Base-by-base conservation (phyloP, 1,284 basidiomycete species). In the Fomitopsis palustris region DNA sequence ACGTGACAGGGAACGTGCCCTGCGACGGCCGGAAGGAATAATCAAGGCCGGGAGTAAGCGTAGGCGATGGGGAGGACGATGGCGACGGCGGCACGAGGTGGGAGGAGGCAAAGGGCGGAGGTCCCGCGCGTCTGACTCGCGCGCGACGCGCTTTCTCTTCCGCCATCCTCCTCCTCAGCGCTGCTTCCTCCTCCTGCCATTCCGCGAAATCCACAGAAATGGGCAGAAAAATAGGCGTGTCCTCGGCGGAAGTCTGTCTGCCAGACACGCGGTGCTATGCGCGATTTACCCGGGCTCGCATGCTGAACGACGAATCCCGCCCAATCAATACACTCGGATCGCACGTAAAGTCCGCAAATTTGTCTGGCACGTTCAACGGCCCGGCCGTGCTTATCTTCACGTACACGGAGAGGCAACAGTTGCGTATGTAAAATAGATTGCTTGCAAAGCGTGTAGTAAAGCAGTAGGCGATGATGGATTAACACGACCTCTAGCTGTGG, bases 1-100 rank as follows among this genome's bases (percentile, higher is more conserved):
- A 33, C 47, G 47, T 51, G 47, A 51, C 43, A 37, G 38, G 56
- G 47, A 38, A 56, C 55, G 42, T 47, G 29, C 55, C 53, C 38
- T 21, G 19, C 53, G 35, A 23, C 41, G 53, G 19, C 37, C 33
- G 35, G 37, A 52, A 14, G 23, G 12, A 19, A 52, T 5, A 21
- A 52, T 52, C 35, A 52, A 5, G 12, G 49, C 49, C 49, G 49
- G 49, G 49, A 52, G 21, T 31, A 21, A 52, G 49, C 31, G 49
- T 52, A 52, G n/a, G 49, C 49, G 49, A 52, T 31, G 49, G 49
- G n/a, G 49, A 19, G 31, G 31, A 12, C 31, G 29, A n/a, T 35
- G 47, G 47, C 47, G 47, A 33, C 47, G 29, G 49, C 49, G 49
- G 49, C 49, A 52, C 49, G 49, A 52, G 49, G 49, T 52, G 49